phyloP scores from a whole-genome alignment of 208 protist species.

The Trypanosoma conorhini region DNA sequence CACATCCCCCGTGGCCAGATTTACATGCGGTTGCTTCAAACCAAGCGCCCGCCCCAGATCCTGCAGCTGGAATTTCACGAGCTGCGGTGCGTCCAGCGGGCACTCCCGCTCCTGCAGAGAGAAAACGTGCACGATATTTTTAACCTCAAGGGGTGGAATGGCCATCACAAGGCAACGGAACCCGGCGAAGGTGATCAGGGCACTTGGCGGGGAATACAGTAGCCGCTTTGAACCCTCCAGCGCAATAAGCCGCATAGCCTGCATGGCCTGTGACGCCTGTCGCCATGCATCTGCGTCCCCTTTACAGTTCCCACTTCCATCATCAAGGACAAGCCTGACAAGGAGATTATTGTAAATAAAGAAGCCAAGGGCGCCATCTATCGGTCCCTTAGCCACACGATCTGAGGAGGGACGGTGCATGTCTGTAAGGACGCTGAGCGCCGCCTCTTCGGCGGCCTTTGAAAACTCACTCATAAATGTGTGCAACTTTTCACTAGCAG shows the following conservation, averaged over 20 bases:
- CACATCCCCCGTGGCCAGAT: conserved; percentile 4
- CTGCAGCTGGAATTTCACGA: conserved; percentile 38
- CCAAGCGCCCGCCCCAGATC: conserved; percentile 36
- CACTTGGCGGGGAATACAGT: conserved; percentile 52
- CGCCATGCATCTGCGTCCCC: conserved; percentile 48
- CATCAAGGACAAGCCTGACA: conserved; percentile 55
- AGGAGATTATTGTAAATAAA: conserved; percentile 53
- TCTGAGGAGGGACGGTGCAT: conserved; percentile 31
- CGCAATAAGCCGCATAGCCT: conserved; percentile 40
- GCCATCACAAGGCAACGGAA: conserved; percentile 50
- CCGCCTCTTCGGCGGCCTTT: conserved; percentile 29
- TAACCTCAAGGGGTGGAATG: conserved; percentile 48
- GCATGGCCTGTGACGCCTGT: conserved; percentile 32
- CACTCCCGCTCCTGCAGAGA: conserved; percentile 4
- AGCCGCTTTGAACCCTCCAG: conserved; percentile 44
- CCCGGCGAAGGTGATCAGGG: conserved; percentile 57
- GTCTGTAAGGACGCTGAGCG: conserved; percentile 42
- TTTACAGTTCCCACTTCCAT: conserved; percentile 36
- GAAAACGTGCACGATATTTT: conserved; percentile 14
- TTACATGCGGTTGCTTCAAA: conserved; percentile 37
- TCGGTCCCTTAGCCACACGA: conserved; percentile 31
- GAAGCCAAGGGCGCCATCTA: conserved; percentile 12
- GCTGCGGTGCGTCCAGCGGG: conserved; percentile 9
- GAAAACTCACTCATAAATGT: conserved; percentile 39
- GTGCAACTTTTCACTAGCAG: conserved; percentile 19